Evolutionary conservation across 495 filamentous ascomycete genomes (phyloP).

Genomic region (Talaromyces adpressus): DNA sequence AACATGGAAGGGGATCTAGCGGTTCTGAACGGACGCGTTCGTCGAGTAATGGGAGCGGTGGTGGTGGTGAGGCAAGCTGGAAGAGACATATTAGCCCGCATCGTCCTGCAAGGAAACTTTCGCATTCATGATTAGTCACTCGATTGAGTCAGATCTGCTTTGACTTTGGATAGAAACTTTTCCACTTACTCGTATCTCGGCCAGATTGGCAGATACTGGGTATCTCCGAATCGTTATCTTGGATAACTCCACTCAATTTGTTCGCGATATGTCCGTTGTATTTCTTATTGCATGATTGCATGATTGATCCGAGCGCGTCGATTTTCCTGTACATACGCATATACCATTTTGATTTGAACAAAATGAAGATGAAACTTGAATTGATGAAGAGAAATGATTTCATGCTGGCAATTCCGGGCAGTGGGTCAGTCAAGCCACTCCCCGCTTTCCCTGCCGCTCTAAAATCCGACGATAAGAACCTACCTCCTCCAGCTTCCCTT

Average conservation of each 20-base stretch:
- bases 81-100: background rate
- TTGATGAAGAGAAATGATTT: background rate
- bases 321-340: background rate
- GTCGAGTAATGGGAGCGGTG: slow-evolving; percentile 1
- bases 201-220: background rate
- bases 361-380: background rate
- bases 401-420: background rate
- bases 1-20: slow-evolving; percentile 2
- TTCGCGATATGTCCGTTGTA: background rate
- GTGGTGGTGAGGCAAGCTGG: slow-evolving; percentile 1
- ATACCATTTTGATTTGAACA: background rate
- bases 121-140: slow-evolving; percentile 1
- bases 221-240: background rate
- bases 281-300: background rate
- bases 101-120: background rate
- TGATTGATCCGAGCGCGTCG: background rate
- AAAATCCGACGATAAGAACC: background rate
- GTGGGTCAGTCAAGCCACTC: slow-evolving; percentile 1
- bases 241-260: background rate
- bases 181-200: background rate
- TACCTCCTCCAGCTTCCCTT: background rate
- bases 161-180: background rate
- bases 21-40: slow-evolving; percentile 3
- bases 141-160: background rate
- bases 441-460: background rate